These are phyloP conservation scores for Capsicum baccatum DNA, from an alignment of 257 asterid species.

Conservation along the genomic window DNA sequence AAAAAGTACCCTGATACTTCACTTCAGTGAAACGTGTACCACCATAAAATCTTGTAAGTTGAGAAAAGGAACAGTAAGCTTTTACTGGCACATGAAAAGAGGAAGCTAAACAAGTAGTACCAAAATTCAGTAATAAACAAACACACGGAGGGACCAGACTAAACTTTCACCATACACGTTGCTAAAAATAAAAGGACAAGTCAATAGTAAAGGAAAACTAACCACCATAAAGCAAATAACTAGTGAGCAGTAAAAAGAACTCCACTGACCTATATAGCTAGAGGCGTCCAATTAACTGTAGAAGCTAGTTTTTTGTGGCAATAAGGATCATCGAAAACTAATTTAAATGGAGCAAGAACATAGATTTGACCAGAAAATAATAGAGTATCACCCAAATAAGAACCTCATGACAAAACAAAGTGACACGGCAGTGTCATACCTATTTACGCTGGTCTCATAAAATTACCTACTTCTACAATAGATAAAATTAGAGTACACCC, in stretches of 20 bases:
- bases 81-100: background rate
- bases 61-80: background rate
- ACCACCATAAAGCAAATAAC: background rate
- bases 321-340: background rate
- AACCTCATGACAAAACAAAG: background rate
- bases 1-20: background rate
- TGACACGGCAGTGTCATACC: conserved; percentile 8
- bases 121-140: conserved; percentile 7
- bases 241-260: background rate
- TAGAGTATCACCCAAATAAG: background rate
- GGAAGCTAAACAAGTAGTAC: background rate
- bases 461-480: background rate
- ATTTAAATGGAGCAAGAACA: background rate
- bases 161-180: background rate
- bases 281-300: background rate
- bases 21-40: background rate
- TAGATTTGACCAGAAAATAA: background rate
- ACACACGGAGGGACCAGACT: background rate
- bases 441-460: conserved; percentile 26
- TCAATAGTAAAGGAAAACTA: background rate
- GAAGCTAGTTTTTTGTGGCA: background rate
- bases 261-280: background rate
- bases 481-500: conserved; percentile 11
- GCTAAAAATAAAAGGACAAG: background rate
- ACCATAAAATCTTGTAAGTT: background rate